Evolutionary conservation across 108 stramenopile species (phyloP), one percentile per base, ranked within the genome.

Genomic region (Skeletonema menzelii): DNA sequence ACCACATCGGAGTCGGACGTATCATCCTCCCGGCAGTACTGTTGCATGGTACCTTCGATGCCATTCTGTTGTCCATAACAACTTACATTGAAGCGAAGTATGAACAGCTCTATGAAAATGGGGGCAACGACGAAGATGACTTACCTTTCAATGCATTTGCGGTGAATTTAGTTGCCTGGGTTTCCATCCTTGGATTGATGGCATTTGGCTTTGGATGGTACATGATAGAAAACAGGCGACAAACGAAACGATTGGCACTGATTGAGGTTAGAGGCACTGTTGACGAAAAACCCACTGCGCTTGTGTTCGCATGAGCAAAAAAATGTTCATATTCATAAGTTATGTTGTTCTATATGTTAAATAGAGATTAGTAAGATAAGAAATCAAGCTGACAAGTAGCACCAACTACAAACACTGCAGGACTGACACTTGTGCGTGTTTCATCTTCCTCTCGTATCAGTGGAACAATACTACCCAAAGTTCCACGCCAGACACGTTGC

Each of bases 21-120:
- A 92, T 92, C 31, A 71, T 95, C 40, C 67, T 89, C 27, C 94
- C 94, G 22, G 89, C 94, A 26, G 77, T 95, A 8, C 35, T 95
- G 14, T 70, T 92, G 76, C 94, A 95, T 76, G 94, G 94, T 19
- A 86, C 87, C 0, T 95, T 95, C 69, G 94, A 95, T 75, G 89
- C 94, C 13, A 75, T 91, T 42, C 72, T 95, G 14, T 77, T 95
- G 84, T 73, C 64, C 34, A 83, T 95, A 64, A 91, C 91, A 65
- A 69, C 90, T 15, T 95, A 83, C 79, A 84, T 92, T 15, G 94
- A 95, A 65, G 63, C 70, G 31, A 73, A 82, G 17, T 91, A 85
- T 86, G 88, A 87, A 58, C 55, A 70, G 0, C 87, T 86, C 59
- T 77, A 85, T 57, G 63, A 81, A 28, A 84, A 90, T 61, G 84